These are phyloP conservation scores for Diaporthe sp. DNA, from an alignment of 2,329 filamentous ascomycete species.

Conservation along the genomic window DNA sequence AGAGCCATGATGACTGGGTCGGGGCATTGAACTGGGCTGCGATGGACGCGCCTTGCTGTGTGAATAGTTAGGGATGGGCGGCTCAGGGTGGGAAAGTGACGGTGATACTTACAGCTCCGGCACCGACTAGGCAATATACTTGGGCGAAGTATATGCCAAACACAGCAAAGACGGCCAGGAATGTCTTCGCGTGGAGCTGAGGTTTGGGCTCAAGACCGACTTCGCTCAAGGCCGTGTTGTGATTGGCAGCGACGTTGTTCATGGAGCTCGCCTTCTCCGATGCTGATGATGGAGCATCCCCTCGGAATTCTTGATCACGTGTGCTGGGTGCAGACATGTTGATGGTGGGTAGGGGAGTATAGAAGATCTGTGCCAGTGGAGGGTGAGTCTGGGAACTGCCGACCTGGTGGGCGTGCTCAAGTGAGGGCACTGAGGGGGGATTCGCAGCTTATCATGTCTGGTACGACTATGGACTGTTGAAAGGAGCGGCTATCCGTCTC, in stretches of 20 bases:
- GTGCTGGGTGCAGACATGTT: conserved; percentile 6
- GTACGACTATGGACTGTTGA: background rate
- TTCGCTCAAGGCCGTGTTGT: conserved; percentile 1
- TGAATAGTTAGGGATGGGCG: background rate
- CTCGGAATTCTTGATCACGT: background rate
- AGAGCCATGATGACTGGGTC: conserved; percentile 52
- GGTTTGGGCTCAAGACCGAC: conserved; percentile 43
- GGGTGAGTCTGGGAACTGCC: conserved; percentile 13
- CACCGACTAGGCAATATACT: conserved; percentile 52
- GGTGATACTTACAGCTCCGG: conserved; percentile 50
- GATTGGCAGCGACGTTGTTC: background rate
- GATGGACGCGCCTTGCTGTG: conserved; percentile 52
- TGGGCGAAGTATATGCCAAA: conserved; percentile 55
- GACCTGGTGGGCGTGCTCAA: background rate
- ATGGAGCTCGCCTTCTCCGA: conserved; percentile 10
- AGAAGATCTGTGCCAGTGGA: background rate
- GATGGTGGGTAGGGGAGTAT: background rate
- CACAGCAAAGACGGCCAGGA: conserved; percentile 52
- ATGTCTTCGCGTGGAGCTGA: conserved; percentile 52
- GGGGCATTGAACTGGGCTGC: conserved; percentile 47
- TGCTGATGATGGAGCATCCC: conserved; percentile 9
- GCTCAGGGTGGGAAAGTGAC: background rate
- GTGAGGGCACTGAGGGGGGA: background rate
- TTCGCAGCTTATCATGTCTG: conserved; percentile 14
- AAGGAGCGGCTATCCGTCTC: background rate